These are phyloP conservation scores for Solanum hybrid DNA, from an alignment of 305 asterid genomes.

Conservation along the genomic window DNA sequence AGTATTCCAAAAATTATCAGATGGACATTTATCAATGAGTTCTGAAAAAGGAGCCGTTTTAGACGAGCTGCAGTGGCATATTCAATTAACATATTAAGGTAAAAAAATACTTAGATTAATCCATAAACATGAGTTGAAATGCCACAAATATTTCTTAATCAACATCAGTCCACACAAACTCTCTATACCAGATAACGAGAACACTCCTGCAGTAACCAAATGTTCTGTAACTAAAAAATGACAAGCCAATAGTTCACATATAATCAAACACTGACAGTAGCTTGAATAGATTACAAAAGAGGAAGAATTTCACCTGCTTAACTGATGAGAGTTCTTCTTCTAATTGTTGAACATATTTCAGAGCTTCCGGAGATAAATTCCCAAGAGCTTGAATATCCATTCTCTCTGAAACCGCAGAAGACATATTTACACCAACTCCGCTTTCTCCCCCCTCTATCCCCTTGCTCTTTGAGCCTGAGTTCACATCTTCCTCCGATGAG, in stretches of 20 bases:
- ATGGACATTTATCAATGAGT: neutral
- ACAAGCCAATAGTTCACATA: neutral
- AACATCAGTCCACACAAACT: neutral
- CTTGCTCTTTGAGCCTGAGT: slow-evolving; percentile 32
- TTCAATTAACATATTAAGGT: neutral
- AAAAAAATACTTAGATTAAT: neutral
- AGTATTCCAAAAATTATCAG: neutral
- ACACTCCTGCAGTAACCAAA: neutral
- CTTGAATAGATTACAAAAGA: neutral
- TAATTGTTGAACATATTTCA: slow-evolving; percentile 54
- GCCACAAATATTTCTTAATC: neutral
- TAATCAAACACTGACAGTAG: neutral
- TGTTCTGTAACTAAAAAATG: neutral
- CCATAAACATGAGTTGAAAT: neutral
- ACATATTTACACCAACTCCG: slow-evolving; percentile 21
- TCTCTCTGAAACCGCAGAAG: neutral
- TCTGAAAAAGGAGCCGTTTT: neutral
- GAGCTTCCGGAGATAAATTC: slow-evolving; percentile 51
- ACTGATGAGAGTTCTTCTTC: slow-evolving; percentile 53
- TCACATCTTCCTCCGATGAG: slow-evolving; percentile 16
- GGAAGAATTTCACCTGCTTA: slow-evolving; percentile 47
- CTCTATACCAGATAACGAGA: neutral
- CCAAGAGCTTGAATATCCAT: slow-evolving; percentile 21
- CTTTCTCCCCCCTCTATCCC: slow-evolving; percentile 22
- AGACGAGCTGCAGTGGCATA: neutral